Base-by-base conservation (phyloP, 371 early-diverging fungal species). In the Haplosporangium sp. region DNA sequence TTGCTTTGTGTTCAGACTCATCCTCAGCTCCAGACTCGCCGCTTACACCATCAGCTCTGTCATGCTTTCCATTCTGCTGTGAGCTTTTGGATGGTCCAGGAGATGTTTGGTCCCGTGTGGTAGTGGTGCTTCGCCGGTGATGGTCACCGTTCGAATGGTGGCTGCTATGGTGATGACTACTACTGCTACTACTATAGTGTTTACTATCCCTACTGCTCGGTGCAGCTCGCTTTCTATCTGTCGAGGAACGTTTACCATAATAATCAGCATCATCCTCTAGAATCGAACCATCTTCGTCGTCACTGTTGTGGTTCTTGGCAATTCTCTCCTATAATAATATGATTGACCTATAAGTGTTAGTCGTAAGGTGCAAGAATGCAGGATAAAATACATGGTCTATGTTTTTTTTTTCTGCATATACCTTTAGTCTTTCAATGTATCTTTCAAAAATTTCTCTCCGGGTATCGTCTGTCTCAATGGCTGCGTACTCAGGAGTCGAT, bases 381-480 rank as follows among this genome's bases (percentile, higher is more conserved):
- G 0, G 27, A 27, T 27, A 27, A 27, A 27, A 27, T 27, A 27
- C 27, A 27, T 27, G 27, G 27, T 27, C 27, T 27, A 27, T 27
- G 27, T 27, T 27, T 27, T 27, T 27, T 27, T 56, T 11, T 9
- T 59, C n/a, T 39, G 19, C 5, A 42, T 47, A 45, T 86, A 91
- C 96, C 84, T 89, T 89, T 20, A 92, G 78, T 8, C 94, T 85
- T 50, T 86, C 86, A 45, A 95, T 82, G 45, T 86, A 91, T 71
- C 90, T 90, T 35, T 94, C 92, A 84, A 95, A 97, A 8, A 90
- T 90, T 74, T 92, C 91, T 53, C 87, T 85, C n/a, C 93, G 86
- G 53, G 86, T 86, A 5, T 85, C 81, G 59, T 92, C 90, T 9
- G 88, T 91, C 8, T 91, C 92, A 47, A 97, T 62, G 1, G 87